Base-by-base conservation (phyloP, 2,329 filamentous ascomycete genomes). In the Cadophora malorum region DNA sequence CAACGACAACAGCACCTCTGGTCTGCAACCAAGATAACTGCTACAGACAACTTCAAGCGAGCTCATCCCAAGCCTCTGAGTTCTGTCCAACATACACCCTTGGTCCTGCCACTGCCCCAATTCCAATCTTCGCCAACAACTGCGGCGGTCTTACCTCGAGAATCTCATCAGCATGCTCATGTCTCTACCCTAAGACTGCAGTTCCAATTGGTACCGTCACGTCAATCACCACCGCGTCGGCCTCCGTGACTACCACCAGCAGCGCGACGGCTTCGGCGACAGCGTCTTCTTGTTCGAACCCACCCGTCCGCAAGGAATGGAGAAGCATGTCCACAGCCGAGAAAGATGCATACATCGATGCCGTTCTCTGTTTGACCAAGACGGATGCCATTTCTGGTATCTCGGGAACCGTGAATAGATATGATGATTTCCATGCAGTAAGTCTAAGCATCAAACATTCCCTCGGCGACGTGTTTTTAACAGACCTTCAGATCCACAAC, bases 341-440 rank as follows among this genome's bases (percentile, higher is more conserved):
- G 56, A 66, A 66, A 49, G 21, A 53, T 25, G 45, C 41, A 38
- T 67, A 67, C 28, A 64, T 67, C 35, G 52, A 49, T 31, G 60
- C 65, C 14, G 65, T 64, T 10, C 19, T 35, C 21, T 67, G 65
- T 31, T 45, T 67, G 14, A 53, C 38, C n/a, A 64, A 58, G 31
- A 59, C 25, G 31, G 50, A 60, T 16, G 53, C 61, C 19, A 53
- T 28, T 8, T 50, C 61, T 28, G 53, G 53, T 5, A 50, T 60
- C 23, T 31, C 52, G 1, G 65, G 65, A 12, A 55, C 47, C 19
- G 21, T 41, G 8, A 64, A 49, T 16, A 52, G 50, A 12, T 67
- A 56, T 28, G 60, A 67, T 58, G 65, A 67, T 47, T 63, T 67
- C 41, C 52, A 59, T 21, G 60, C 52, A 25, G 45, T 58, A 21